Evolutionary conservation across 202 grass and related monocot genomes (phyloP).

Genomic region (Carex arenaria): DNA sequence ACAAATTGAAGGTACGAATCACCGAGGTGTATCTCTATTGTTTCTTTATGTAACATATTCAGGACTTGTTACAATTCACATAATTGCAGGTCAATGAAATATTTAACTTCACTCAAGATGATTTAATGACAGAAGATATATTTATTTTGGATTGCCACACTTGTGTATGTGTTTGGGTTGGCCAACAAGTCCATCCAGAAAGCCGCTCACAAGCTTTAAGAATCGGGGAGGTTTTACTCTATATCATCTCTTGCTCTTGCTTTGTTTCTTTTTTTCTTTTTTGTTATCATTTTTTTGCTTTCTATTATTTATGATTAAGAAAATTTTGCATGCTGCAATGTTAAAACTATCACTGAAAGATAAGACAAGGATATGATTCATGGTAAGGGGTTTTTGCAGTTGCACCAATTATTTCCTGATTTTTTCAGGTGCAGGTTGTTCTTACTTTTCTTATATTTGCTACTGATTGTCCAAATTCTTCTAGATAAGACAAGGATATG

Average conservation of each 20-base stretch:
- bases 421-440: not conserved
- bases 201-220: slow-evolving; percentile 67
- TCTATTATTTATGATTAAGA: not conserved
- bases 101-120: slow-evolving; percentile 96
- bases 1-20: slow-evolving; percentile 76
- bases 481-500: no score
- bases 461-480: not conserved
- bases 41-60: slow-evolving; percentile 16
- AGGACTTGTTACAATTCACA: not conserved
- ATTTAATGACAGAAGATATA: slow-evolving; percentile 96
- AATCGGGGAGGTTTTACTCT: slow-evolving; percentile 69
- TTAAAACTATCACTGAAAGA: not conserved
- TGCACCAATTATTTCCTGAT: not conserved
- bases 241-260: slow-evolving; percentile 3
- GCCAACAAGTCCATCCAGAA: slow-evolving; percentile 75
- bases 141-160: slow-evolving; percentile 95
- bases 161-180: slow-evolving; percentile 78
- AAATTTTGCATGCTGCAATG: not conserved
- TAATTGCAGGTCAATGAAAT: slow-evolving; percentile 83
- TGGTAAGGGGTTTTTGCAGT: not conserved
- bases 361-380: not conserved
- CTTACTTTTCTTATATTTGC: not conserved
- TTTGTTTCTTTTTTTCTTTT: not conserved
- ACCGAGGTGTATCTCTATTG: slow-evolving; percentile 20
- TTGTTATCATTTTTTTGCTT: not conserved